Conservation (phyloP, 805 yeast species). For the Starmerella tilneyi region DNA sequence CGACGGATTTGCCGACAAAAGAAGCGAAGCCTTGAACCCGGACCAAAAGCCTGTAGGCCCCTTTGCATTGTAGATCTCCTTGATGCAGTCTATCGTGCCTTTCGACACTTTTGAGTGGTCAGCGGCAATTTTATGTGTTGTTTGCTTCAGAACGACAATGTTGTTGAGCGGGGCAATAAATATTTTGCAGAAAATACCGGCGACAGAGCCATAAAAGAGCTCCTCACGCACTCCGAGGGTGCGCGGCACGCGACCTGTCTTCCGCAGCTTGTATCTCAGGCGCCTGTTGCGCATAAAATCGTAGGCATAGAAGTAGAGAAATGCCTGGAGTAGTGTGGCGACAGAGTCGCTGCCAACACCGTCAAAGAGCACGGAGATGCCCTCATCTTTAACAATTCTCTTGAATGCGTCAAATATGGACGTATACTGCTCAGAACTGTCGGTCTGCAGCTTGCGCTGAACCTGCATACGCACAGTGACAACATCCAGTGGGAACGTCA, state of each 20-base stretch:
- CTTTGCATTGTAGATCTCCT: conserved; percentile 26
- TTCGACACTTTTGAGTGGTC: neutral
- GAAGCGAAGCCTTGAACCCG: conserved; percentile 28
- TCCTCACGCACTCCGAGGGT: conserved; percentile 28
- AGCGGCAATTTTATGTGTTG: neutral
- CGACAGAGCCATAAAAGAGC: conserved; percentile 28
- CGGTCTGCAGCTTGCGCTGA: conserved; percentile 21
- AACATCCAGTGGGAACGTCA: conserved; percentile 29
- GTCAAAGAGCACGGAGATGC: conserved; percentile 60
- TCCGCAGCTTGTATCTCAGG: conserved; percentile 14
- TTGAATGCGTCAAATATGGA: conserved; percentile 67
- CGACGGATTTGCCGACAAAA: conserved; percentile 30
- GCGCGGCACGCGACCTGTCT: conserved; percentile 25
- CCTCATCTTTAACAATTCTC: conserved; percentile 63
- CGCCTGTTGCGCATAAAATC: conserved; percentile 27
- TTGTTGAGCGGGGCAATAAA: conserved; percentile 29
- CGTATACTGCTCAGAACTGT: conserved; percentile 35
- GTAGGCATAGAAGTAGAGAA: conserved; percentile 30
- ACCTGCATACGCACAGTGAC: conserved; percentile 30
- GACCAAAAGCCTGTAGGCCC: conserved; percentile 32
- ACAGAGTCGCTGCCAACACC: conserved; percentile 50
- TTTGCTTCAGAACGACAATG: conserved; percentile 28
- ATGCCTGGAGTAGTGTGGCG: conserved; percentile 29
- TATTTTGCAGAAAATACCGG: conserved; percentile 30
- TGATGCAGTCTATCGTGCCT: conserved; percentile 13